These are phyloP conservation scores for Malassezia brasiliensis DNA, from an alignment of 1,284 basidiomycete genomes.

Conservation along the genomic window DNA sequence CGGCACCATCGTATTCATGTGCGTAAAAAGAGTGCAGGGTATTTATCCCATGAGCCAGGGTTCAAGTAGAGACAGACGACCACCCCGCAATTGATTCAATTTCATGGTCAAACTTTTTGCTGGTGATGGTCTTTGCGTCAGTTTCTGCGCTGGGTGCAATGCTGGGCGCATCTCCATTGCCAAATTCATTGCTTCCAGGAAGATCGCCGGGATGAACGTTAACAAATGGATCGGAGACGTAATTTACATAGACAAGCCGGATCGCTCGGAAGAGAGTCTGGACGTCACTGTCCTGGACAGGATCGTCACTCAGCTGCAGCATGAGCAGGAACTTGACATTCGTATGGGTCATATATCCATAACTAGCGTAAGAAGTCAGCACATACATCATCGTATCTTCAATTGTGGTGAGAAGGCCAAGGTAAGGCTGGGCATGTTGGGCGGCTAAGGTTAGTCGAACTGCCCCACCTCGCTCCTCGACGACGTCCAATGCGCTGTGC, in stretches of 20 bases:
- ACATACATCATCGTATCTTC: constrained; percentile 18
- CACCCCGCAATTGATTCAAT: background rate
- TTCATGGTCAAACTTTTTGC: background rate
- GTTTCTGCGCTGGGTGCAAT: background rate
- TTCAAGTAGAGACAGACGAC: background rate
- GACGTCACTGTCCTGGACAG: constrained; percentile 10
- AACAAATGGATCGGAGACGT: constrained; percentile 10
- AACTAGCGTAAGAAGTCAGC: background rate
- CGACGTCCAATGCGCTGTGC: constrained; percentile 17
- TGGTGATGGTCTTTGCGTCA: background rate
- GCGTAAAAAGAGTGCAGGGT: too few species aligned
- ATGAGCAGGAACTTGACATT: constrained; percentile 17
- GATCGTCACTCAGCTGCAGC: constrained; percentile 6
- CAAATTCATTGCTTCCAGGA: background rate
- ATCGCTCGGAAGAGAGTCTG: constrained; percentile 1
- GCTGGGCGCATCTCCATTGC: background rate
- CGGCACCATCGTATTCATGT: too few species aligned
- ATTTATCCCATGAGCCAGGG: too few species aligned
- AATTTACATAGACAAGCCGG: constrained; percentile 1
- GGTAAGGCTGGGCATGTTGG: constrained; percentile 4
- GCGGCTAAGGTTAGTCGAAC: background rate
- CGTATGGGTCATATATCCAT: constrained; percentile 16
- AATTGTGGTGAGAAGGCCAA: constrained; percentile 12
- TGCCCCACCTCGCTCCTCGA: constrained; percentile 17
- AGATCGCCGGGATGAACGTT: background rate